A percentile compares a stretch with the other conserved stretches of the same genome.
These are phyloP conservation scores for Hydnomerulius pinastri DNA, from an alignment of 768 basidiomycete genomes.

Conservation along the genomic window DNA sequence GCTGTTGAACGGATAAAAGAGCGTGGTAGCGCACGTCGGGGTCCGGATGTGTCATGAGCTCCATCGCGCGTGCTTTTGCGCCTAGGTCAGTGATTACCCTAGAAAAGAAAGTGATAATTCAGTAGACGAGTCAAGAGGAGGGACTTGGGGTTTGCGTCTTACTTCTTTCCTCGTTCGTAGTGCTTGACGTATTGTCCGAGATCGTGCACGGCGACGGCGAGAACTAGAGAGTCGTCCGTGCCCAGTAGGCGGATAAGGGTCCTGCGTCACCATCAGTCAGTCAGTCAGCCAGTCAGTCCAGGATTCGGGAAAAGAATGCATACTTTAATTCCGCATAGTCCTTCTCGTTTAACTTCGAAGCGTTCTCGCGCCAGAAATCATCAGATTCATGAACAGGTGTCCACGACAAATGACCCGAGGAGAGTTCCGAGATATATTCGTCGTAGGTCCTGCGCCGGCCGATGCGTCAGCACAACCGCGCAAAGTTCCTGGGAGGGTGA, in stretches of 20 bases:
- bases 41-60: constrained; percentile 88
- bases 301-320: background rate
- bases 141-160: constrained; percentile 31
- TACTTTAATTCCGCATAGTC: constrained; percentile 87
- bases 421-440: constrained; percentile 90
- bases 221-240: constrained; percentile 68
- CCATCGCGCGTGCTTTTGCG: constrained; percentile 86
- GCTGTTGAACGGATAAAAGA: constrained; percentile 84
- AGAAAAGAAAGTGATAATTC: constrained; percentile 1
- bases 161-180: constrained; percentile 93
- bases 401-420: constrained; percentile 92
- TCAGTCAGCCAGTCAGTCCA: background rate
- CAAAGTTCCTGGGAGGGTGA: background rate
- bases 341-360: constrained; percentile 78
- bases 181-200: constrained; percentile 93
- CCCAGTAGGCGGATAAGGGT: constrained; percentile 71
- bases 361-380: constrained; percentile 98
- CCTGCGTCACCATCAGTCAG: constrained; percentile 41
- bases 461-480: background rate
- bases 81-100: constrained; percentile 83
- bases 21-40: constrained; percentile 92
- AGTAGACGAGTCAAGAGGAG: background rate
- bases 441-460: constrained; percentile 81
- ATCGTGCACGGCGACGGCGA: constrained; percentile 93
- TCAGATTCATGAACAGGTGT: constrained; percentile 95